Conservation (phyloP, 305 asterid species). For the Salvia sclarea region DNA sequence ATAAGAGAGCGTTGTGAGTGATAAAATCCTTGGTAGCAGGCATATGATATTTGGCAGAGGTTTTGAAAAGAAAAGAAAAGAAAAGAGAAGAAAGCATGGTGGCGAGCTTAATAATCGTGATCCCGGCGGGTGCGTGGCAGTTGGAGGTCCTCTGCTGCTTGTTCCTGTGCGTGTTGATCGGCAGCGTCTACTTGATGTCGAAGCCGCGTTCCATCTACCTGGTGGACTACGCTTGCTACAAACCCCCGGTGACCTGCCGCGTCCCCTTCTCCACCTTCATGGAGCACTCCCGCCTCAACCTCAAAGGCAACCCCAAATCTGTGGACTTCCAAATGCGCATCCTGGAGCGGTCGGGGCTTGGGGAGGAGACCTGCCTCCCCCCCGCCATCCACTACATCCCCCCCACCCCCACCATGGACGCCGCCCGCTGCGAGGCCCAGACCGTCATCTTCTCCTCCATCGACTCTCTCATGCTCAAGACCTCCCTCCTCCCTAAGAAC, state of each 20-base stretch:
- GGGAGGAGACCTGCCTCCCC: constrained; percentile 53
- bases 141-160: constrained; percentile 31
- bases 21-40: too few relatives aligned
- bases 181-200: constrained; percentile 49
- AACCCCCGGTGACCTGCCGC: constrained; percentile 50
- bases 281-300: constrained; percentile 52
- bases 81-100: too few relatives aligned
- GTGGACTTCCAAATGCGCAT: constrained; percentile 60
- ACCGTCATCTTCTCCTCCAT: constrained; percentile 45
- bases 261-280: constrained; percentile 58
- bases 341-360: constrained; percentile 53
- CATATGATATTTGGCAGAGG: too few relatives aligned
- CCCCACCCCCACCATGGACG: constrained; percentile 49
- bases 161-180: constrained; percentile 32
- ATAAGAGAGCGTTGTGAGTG: constrained; percentile 44
- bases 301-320: constrained; percentile 46
- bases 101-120: constrained; percentile 28
- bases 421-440: constrained; percentile 49
- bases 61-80: too few relatives aligned
- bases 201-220: constrained; percentile 51
- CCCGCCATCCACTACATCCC: constrained; percentile 51
- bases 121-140: too few relatives aligned
- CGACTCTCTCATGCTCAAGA: constrained; percentile 38
- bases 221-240: constrained; percentile 55
- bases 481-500: constrained; percentile 40